Evolutionary conservation across 176 grass and related monocot genomes (phyloP).

Genomic region (Pontederia paniculata): DNA sequence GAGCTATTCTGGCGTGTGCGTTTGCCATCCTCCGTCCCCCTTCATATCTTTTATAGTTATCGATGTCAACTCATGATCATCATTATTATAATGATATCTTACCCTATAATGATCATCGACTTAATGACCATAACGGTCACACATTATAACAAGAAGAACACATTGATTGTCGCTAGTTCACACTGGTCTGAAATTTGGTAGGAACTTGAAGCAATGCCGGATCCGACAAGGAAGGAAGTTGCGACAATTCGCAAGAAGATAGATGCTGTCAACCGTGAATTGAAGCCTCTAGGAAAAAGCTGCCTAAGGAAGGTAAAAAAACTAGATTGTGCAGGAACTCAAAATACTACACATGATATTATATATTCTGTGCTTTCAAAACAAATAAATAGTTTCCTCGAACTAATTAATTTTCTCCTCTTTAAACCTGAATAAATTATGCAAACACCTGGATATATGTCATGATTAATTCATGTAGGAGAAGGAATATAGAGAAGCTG

Average conservation of each 20-base stretch:
- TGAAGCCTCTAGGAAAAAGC: slow-evolving; percentile 79
- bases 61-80: too few species aligned
- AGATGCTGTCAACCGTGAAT: slow-evolving; percentile 60
- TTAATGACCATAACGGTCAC: too few species aligned
- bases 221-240: slow-evolving; percentile 86
- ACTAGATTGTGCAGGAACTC: not conserved
- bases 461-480: slow-evolving; percentile 57
- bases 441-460: too few species aligned
- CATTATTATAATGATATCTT: too few species aligned
- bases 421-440: too few species aligned
- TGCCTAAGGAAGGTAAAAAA: slow-evolving; percentile 71
- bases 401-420: too few species aligned
- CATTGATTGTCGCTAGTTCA: too few species aligned
- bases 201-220: slow-evolving; percentile 86
- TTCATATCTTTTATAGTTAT: too few species aligned
- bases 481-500: slow-evolving; percentile 83
- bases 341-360: not conserved
- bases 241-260: slow-evolving; percentile 60
- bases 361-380: not conserved
- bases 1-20: too few species aligned
- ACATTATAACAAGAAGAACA: too few species aligned
- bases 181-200: not conserved
- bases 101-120: too few species aligned
- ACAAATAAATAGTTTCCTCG: not conserved
- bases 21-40: too few species aligned